Evolutionary conservation across 2,329 filamentous ascomycete genomes (phyloP).

Genomic region (Ophiostoma tasmaniense): DNA sequence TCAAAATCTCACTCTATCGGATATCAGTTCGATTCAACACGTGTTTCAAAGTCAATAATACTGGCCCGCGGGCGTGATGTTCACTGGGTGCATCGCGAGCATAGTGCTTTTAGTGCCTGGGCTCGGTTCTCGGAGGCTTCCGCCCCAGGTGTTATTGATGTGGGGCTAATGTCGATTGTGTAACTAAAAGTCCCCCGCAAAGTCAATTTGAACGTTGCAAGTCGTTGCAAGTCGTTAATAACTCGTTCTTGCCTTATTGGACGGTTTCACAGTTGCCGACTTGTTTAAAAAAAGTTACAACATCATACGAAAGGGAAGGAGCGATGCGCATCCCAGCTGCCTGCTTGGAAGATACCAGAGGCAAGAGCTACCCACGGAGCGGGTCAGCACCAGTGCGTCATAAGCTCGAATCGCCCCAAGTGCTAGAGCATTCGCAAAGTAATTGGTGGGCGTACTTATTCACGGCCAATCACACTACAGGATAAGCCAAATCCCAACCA

Average conservation of each 20-base stretch:
- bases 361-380: neutral
- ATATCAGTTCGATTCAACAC: neutral
- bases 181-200: neutral
- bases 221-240: too few relatives aligned
- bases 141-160: neutral
- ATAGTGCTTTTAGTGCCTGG: neutral
- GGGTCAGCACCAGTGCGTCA: neutral
- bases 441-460: neutral
- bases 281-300: too few relatives aligned
- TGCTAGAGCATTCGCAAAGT: neutral
- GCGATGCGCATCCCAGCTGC: neutral
- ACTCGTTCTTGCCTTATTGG: neutral
- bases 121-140: constrained; percentile 14
- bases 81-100: neutral
- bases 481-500: neutral
- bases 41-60: neutral
- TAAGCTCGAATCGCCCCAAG: neutral
- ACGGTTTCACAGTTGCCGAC: neutral
- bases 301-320: too few relatives aligned
- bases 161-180: neutral
- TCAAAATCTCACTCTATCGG: neutral
- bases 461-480: neutral
- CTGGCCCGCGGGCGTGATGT: neutral
- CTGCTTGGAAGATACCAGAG: neutral
- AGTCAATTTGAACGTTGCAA: neutral